Evolutionary conservation across 768 basidiomycete species (phyloP), one percentile per base, ranked within the genome.

Genomic region (Podaxis sp.): DNA sequence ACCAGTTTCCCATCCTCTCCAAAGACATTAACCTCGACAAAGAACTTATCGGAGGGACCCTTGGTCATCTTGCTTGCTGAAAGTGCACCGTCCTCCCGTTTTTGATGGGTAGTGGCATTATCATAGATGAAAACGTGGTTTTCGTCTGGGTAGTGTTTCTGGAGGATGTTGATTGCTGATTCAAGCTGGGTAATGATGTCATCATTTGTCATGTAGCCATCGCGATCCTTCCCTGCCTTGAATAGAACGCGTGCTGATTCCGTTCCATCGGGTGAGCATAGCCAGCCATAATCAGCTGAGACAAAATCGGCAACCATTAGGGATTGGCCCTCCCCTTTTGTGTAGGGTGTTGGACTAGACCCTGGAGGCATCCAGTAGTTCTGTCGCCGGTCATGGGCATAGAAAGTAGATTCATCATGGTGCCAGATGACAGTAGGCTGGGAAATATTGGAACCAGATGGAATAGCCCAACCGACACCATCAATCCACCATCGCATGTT

Each of bases 321-420:
- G 4, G 78, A 80, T 0, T 55, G 56, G 0, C 77, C 79, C 62
- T 80, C 78, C 0, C 77, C 77, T 63, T 82, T 82, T 6, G 68
- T 38, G 2, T 71, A 66, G 5, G 79, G 78, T 0, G 61, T 63
- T 1, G 77, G 68, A 1, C 52, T 57, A 8, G 56, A 52, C 9
- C 67, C 57, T 39, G 38, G 38, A 17, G 75, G 75, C 6, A 72
- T 67, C 77, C 77, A 81, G 9, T 60, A 38, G 0, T 49, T 63
- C 15, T 67, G 59, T 0, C 71, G 64, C 0, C 69, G 64, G 59
- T 81, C 76, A 69, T 82, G 64, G 2, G 72, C 74, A 67, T 79
- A 79, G 67, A 79, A 80, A 0, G 68, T 75, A 2, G 72, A 74
- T 63, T 82, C 75, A 64, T 81, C 75, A 63, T 82, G 78, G 48